phyloP scores from a whole-genome alignment of 257 asterid genomes.

The Mitragyna speciosa region DNA sequence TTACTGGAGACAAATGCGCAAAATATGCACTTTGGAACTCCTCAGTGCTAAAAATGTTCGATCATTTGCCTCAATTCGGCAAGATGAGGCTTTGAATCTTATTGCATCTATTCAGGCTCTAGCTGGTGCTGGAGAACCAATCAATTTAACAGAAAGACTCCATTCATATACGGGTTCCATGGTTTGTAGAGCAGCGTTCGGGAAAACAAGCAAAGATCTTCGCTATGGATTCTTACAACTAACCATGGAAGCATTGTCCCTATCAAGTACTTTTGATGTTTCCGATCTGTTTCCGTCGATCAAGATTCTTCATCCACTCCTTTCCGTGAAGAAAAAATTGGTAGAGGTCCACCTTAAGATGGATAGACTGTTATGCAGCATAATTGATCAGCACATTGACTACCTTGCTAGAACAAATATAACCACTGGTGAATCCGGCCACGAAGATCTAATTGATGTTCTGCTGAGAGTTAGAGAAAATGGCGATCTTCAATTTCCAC shows the following conservation, averaged over 20 bases:
- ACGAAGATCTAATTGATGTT: slow-evolving; percentile 21
- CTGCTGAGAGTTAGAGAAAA: not conserved
- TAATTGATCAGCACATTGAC: slow-evolving; percentile 12
- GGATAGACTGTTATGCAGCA: slow-evolving; percentile 5
- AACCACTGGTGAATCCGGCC: not conserved
- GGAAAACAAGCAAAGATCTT: not conserved
- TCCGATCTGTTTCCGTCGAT: slow-evolving; percentile 30
- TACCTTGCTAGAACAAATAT: not conserved
- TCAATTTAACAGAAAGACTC: slow-evolving; percentile 12
- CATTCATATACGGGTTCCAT: not conserved
- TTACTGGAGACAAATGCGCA: no score
- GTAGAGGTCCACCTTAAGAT: not conserved
- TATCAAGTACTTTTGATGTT: slow-evolving; percentile 10
- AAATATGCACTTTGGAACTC: no score
- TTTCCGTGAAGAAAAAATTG: slow-evolving; percentile 13
- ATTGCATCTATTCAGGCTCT: not conserved
- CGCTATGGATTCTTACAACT: not conserved
- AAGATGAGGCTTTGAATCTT: not conserved
- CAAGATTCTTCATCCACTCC: slow-evolving; percentile 2
- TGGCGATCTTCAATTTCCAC: not conserved
- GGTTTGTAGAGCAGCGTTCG: slow-evolving; percentile 24
- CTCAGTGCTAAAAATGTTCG: no score
- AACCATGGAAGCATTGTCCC: not conserved
- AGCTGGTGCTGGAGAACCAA: not conserved
- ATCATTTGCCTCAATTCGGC: no score